Evolutionary conservation across 768 basidiomycete species (phyloP).

Genomic region (Mycena sanguinolenta): DNA sequence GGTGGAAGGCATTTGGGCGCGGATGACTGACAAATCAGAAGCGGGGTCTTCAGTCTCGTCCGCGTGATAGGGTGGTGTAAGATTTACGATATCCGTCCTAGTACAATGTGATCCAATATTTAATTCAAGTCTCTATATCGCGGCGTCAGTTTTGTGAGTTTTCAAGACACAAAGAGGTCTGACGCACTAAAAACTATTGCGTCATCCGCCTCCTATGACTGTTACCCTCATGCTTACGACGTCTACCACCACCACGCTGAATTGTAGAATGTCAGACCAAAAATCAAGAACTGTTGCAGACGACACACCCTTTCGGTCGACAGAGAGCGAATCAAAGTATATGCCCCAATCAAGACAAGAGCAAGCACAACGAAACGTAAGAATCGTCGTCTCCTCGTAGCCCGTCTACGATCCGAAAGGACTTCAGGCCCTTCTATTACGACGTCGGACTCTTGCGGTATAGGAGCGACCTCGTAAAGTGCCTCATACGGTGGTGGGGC

Average conservation of each 20-base stretch:
- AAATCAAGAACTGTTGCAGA: neutral
- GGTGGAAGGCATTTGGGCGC: neutral
- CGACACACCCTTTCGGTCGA: neutral
- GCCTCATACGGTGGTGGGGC: conserved; percentile 18
- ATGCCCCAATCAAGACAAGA: conserved; percentile 4
- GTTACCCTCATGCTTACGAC: neutral
- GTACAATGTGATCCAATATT: neutral
- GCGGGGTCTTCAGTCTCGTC: neutral
- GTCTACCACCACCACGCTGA: neutral
- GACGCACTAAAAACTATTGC: neutral
- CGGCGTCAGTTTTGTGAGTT: neutral
- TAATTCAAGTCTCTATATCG: neutral
- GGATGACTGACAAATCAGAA: too few relatives aligned
- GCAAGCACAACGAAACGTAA: neutral
- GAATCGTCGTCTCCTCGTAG: neutral
- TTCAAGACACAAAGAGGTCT: neutral
- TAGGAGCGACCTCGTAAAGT: neutral
- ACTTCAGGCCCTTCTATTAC: neutral
- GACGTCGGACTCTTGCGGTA: neutral
- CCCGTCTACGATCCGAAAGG: neutral
- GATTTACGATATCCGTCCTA: neutral
- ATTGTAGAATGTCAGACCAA: neutral
- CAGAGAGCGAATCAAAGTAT: conserved; percentile 7
- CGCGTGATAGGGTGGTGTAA: neutral
- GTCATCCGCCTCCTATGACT: neutral